These are phyloP conservation scores for Takakia lepidozioides DNA, from an alignment of 225 moss, liverwort and hornwort genomes.

Conservation along the genomic window DNA sequence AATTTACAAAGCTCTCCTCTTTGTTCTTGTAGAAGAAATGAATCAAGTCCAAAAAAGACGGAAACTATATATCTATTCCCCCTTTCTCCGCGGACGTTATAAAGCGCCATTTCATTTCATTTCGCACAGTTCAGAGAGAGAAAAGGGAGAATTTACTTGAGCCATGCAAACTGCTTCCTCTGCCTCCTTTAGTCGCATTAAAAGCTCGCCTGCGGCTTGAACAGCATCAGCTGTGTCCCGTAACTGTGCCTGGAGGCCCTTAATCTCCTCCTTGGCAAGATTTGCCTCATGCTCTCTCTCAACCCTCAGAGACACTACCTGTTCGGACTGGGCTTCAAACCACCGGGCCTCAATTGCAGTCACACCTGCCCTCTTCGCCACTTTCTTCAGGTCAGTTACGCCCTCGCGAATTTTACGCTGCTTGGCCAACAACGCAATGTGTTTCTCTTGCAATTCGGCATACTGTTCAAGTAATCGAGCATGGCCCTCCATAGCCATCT, in stretches of 20 bases:
- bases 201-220: conserved; percentile 86
- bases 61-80: no score
- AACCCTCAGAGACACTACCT: conserved; percentile 72
- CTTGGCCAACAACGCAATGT: conserved; percentile 69
- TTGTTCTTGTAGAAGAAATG: no score
- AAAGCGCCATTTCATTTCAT: no score
- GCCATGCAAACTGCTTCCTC: conserved; percentile 87
- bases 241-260: conserved; percentile 61
- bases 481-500: conserved; percentile 98
- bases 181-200: conserved; percentile 87
- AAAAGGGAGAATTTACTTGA: conserved; percentile 44
- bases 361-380: conserved; percentile 79
- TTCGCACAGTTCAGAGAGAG: no score
- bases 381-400: conserved; percentile 62
- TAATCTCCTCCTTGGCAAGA: conserved; percentile 60
- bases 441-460: conserved; percentile 97
- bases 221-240: conserved; percentile 93
- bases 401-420: conserved; percentile 89
- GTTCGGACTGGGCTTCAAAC: conserved; percentile 86
- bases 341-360: conserved; percentile 70
- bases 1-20: no score
- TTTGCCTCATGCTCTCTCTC: conserved; percentile 72
- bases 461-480: conserved; percentile 90
- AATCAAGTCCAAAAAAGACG: no score
- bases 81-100: no score